Base-by-base conservation (phyloP, 108 stramenopile species). In the Aurantiochytrium sp. region DNA sequence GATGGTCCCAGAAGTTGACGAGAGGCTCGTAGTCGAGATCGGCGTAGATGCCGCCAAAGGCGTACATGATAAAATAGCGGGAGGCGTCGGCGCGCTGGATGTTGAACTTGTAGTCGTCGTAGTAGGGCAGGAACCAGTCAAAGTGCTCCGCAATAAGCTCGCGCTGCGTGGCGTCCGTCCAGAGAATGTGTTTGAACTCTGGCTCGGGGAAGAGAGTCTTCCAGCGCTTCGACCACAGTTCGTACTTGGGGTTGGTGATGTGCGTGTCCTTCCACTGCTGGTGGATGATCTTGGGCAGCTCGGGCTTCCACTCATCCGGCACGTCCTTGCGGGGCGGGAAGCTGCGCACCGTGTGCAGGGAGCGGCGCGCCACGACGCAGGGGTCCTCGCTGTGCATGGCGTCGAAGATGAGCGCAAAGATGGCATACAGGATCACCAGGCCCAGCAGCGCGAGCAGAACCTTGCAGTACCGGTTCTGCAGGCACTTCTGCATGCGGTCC, bases 21-120 rank as follows among this genome's bases (percentile, higher is more conserved):
- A 81, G 73, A 41, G 73, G 73, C 73, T 81, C 73, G 30, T 81
- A 81, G 32, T 86, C 86, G 39, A 91, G 69, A 55, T 91, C 91
- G 41, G 87, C 89, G 86, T 89, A 92, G 4, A 92, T 55, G 45
- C 89, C 90, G 21, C 90, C 89, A 85, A 65, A 88, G 52, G 81
- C 87, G 19, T 52, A 87, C 68, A 92, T 42, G 45, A 92, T 88
- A 39, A 93, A 88, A 39, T 90, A 92, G 55, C 93, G 48, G 15
- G 92, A 91, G 19, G 92, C 91, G 86, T 93, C 93, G 8, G 89
- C 91, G 59, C 92, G 69, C 68, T 92, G 90, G 85, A 93, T 92
- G 55, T 85, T 65, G 85, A 88, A 85, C 19, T 34, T 42, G 39
- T 92, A 91, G 21, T 24, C 53, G 22, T 87, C 54, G 55, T 90